Evolutionary conservation across 2,329 filamentous ascomycete species (phyloP).

Genomic region (Botryotinia narcissicola): DNA sequence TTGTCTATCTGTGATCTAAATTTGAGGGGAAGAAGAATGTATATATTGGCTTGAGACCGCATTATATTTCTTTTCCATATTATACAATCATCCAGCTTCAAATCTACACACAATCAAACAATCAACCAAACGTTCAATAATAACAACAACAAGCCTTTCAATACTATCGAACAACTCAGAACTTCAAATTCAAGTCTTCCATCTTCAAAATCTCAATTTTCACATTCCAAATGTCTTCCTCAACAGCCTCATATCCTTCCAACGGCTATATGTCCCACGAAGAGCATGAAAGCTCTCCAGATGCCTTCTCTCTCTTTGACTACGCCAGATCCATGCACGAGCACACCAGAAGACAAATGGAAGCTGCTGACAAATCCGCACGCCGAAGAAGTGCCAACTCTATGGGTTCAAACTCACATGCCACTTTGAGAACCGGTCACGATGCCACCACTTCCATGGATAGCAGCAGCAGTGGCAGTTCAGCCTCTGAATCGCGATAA

Average conservation of each 20-base stretch:
- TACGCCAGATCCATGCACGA: slow-evolving; percentile 63
- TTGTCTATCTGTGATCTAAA: not conserved
- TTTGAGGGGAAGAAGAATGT: not conserved
- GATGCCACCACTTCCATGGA: not conserved
- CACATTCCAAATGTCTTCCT: slow-evolving; percentile 9
- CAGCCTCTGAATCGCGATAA: not conserved
- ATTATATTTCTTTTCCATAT: not conserved
- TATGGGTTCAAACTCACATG: slow-evolving; percentile 23
- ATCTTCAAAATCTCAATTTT: not conserved
- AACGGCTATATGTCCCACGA: not conserved
- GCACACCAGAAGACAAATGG: slow-evolving; percentile 66
- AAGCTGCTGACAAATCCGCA: slow-evolving; percentile 50
- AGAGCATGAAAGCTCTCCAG: not conserved
- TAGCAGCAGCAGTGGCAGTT: not conserved
- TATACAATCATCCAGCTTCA: not conserved
- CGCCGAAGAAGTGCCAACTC: slow-evolving; percentile 28
- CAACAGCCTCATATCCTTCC: not conserved
- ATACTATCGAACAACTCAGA: not conserved
- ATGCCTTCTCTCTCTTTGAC: slow-evolving; percentile 31
- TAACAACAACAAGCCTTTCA: not conserved
- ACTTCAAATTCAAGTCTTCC: not conserved
- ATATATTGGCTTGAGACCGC: not conserved
- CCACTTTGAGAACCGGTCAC: slow-evolving; percentile 13
- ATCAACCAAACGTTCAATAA: not conserved
- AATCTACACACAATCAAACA: not conserved